A percentile compares a stretch with the other conserved stretches of the same genome.
Conservation (phyloP, 2,329 filamentous ascomycete genomes). For the Aspergillus sclerotialis region DNA sequence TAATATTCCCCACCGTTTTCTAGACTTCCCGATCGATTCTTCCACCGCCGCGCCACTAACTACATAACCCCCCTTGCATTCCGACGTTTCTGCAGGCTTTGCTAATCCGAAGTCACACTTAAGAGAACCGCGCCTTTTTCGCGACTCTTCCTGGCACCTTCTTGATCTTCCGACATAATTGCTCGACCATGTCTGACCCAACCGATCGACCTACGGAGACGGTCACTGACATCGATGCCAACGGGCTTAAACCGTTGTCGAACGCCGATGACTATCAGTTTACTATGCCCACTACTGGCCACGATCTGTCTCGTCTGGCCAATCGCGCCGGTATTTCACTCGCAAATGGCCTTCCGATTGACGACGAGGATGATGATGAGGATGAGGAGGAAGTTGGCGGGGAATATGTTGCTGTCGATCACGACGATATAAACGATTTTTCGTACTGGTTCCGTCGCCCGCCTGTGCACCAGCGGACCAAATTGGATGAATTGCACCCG, state of each 20-base stretch:
- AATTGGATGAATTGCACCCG: conserved; percentile 57
- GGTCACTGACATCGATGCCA: conserved; percentile 16
- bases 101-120: no score
- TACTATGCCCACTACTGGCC: conserved; percentile 19
- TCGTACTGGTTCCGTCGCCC: conserved; percentile 37
- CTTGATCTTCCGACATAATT: conserved; percentile 1
- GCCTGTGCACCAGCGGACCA: conserved; percentile 28
- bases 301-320: conserved; percentile 22
- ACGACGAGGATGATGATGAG: conserved; percentile 19
- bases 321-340: conserved; percentile 20
- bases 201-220: conserved; percentile 21
- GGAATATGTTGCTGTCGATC: conserved; percentile 36
- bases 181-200: conserved; percentile 22
- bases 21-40: conserved; percentile 4
- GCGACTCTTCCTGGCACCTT: conserved; percentile 3
- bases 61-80: conserved; percentile 4
- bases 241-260: conserved; percentile 24
- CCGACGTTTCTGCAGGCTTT: conserved; percentile 1
- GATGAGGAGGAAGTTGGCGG: conserved; percentile 32
- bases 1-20: conserved; percentile 10
- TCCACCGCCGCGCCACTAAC: conserved; percentile 5
- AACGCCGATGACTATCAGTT: conserved; percentile 18
- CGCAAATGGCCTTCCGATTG: conserved; percentile 24
- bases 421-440: conserved; percentile 33
- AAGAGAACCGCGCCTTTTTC: no score